A percentile compares a stretch with the other conserved stretches of the same genome.
Conservation (phyloP, 768 basidiomycete genomes). For the Termitomyces eurrhizus region DNA sequence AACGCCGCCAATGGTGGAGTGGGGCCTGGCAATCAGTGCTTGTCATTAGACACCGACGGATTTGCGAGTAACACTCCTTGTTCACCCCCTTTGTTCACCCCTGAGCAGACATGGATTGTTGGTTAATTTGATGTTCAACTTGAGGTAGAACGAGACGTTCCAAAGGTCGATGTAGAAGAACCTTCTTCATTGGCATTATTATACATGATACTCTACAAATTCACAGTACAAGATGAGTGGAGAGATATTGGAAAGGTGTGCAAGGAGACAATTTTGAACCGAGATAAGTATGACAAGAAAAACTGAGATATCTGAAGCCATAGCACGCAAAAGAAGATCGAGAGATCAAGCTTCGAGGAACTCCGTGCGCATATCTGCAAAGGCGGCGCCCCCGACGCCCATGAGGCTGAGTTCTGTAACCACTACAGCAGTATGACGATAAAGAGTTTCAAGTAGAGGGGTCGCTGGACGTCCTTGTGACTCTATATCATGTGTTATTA, state of each 20-base stretch:
- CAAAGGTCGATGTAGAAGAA: not conserved
- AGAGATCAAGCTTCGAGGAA: conserved; percentile 46
- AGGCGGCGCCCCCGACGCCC: conserved; percentile 75
- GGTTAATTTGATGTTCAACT: not conserved
- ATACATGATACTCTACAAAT: conserved; percentile 4
- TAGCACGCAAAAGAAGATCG: not conserved
- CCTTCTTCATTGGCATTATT: not conserved
- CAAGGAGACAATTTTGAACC: not conserved
- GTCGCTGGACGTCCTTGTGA: conserved; percentile 72
- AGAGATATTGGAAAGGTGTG: not conserved
- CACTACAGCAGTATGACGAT: conserved; percentile 68
- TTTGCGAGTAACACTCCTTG: conserved; percentile 23
- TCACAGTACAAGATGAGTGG: not conserved
- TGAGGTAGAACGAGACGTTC: not conserved
- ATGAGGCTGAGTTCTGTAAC: conserved; percentile 67
- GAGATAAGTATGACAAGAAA: not conserved
- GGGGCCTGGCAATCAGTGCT: conserved; percentile 23
- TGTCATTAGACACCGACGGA: conserved; percentile 21
- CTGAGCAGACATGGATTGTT: conserved; percentile 20
- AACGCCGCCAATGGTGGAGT: conserved; percentile 21
- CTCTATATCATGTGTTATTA: conserved; percentile 36
- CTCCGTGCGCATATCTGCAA: conserved; percentile 75
- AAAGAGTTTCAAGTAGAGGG: conserved; percentile 73
- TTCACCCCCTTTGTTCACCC: conserved; percentile 22
- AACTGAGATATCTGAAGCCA: not conserved